These are phyloP conservation scores for Elsinoe arachidis DNA, from an alignment of 2,329 filamentous ascomycete species.

Conservation along the genomic window DNA sequence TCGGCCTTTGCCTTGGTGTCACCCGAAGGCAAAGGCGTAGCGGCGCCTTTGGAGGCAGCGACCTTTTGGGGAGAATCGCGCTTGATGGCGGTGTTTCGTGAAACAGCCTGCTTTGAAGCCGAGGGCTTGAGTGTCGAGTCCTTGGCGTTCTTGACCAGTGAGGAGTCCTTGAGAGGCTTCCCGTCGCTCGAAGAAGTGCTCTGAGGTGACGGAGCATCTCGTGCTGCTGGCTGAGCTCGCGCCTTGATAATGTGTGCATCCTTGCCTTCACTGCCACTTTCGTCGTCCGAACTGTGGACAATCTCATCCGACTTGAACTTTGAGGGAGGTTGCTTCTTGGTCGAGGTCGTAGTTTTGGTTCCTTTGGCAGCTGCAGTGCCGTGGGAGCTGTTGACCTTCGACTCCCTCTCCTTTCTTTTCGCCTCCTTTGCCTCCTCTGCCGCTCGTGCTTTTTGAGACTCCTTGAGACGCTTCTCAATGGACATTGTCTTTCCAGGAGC, in stretches of 20 bases:
- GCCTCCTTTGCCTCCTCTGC: conserved; percentile 36
- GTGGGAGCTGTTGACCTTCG: conserved; percentile 25
- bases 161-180: conserved; percentile 1
- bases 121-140: neutral
- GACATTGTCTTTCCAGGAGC: conserved; percentile 19
- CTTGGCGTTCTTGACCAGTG: neutral
- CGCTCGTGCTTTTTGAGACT: conserved; percentile 36
- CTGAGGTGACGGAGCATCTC: neutral
- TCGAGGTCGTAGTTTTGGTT: conserved; percentile 25
- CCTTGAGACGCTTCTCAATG: conserved; percentile 38
- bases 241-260: conserved; percentile 4
- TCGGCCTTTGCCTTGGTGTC: conserved; percentile 16
- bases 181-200: conserved; percentile 8
- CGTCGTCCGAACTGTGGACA: conserved; percentile 43
- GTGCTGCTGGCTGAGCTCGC: neutral
- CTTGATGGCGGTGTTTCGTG: conserved; percentile 13
- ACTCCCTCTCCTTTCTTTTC: conserved; percentile 36
- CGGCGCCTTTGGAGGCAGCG: conserved; percentile 11
- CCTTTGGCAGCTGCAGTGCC: conserved; percentile 23
- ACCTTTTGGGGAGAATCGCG: conserved; percentile 1
- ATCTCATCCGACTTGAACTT: conserved; percentile 47
- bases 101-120: conserved; percentile 18
- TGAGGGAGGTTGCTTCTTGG: conserved; percentile 23
- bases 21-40: conserved; percentile 8
- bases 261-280: conserved; percentile 21